Percentiles rank a stretch among this genome's conserved stretches.
Conservation (phyloP, 202 grass and related monocot genomes). For the Setaria italica region DNA sequence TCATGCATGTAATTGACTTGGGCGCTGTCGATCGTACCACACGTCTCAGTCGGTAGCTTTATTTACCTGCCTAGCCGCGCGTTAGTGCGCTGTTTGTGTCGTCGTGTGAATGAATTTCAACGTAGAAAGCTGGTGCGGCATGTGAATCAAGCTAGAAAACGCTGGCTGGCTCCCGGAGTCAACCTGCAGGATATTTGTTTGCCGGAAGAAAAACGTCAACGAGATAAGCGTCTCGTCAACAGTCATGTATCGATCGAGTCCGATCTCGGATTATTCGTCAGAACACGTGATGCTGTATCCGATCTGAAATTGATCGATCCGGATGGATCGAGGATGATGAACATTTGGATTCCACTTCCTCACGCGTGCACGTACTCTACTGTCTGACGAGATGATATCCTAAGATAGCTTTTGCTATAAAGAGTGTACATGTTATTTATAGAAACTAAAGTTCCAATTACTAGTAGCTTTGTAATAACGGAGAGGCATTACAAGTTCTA, state of each 20-base stretch:
- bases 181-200: constrained; percentile 42
- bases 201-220: constrained; percentile 40
- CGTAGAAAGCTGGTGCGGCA: constrained; percentile 20
- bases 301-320: neutral
- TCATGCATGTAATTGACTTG: constrained; percentile 33
- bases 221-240: constrained; percentile 9
- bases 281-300: neutral
- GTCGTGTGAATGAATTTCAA: constrained; percentile 18
- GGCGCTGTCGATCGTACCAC: neutral
- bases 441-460: neutral
- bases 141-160: constrained; percentile 22
- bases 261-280: neutral
- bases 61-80: neutral
- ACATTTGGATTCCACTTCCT: constrained; percentile 17
- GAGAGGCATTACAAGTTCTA: no score
- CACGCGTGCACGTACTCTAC: no score
- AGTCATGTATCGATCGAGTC: neutral
- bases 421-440: neutral
- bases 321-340: neutral
- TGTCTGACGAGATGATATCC: neutral
- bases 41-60: constrained; percentile 27
- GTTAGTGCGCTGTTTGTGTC: constrained; percentile 28
- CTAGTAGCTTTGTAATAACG: neutral
- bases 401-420: neutral
- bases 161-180: neutral